Base-by-base conservation (phyloP, 768 basidiomycete species). In the Pleurotus cornucopiae region DNA sequence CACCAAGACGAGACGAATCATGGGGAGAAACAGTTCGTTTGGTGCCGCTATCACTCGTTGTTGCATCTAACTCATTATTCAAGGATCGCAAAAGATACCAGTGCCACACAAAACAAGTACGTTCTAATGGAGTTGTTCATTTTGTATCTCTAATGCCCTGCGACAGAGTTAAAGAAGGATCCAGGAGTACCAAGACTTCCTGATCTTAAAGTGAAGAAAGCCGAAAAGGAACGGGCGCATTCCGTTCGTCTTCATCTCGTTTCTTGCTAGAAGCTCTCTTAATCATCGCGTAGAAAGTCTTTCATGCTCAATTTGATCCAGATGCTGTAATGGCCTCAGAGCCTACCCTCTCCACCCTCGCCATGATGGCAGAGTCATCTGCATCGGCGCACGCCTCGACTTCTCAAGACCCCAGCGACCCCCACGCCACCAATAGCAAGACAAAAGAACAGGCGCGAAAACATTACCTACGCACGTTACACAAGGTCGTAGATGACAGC, bases 401-500 rank as follows among this genome's bases (percentile, higher is more conserved):
- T 1, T 55, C 43, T 30, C 54, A 49, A 46, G 18, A 45, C 18
- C 62, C 65, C 7, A 67, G 69, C 18, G 61, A 66, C 6, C 60
- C 66, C 61, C 20, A 66, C 47, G 37, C 58, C 47, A n/a, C 56
- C 54, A 49, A 61, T 21, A 64, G 63, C 6, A 86, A 80, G 66
- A 87, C 84, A 5, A 88, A 80, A 61, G 85, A 89, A 61, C 88
- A 90, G 60, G 66, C 84, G 23, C 82, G 87, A 26, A 79, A 81
- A 54, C 80, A 91, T 62, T 91, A 93, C 64, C 73, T 95, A 46
- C 84, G 89, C 39, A 79, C 88, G 1, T 71, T 98, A 20, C 86
- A 93, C 71, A 94, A 91, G 72, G 96, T 99, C 45, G 88, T 98
- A 58, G 94, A 97, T 60, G 80, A 94, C 64, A 88, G 89, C 60